Percentiles rank a stretch among this genome's conserved stretches.
Evolutionary conservation across 2,329 filamentous ascomycete genomes (phyloP).

Genomic region (Aspergillus sp.): DNA sequence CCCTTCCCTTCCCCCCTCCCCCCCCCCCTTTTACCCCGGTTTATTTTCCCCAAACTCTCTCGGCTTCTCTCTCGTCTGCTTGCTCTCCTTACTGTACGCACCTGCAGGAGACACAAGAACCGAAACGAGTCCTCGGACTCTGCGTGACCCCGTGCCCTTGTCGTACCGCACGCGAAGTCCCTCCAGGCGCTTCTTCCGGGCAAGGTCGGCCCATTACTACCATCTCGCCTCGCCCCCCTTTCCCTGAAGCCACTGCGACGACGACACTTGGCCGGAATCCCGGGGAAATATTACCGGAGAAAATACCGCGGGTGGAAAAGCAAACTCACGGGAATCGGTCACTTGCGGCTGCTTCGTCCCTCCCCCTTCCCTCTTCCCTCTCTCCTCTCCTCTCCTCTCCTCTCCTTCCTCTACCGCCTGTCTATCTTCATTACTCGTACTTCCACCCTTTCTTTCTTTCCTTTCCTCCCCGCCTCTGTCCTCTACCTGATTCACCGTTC

Average conservation of each 20-base stretch:
- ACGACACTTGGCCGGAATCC: constrained; percentile 18
- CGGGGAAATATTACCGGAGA: constrained; percentile 24
- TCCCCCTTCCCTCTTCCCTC: constrained; percentile 1
- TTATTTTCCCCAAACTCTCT: background rate
- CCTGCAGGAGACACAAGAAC: background rate
- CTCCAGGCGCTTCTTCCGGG: background rate
- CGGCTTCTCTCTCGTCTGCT: background rate
- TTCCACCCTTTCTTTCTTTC: background rate
- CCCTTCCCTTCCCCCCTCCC: constrained; percentile 1
- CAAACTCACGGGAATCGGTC: constrained; percentile 9
- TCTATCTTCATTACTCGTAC: background rate
- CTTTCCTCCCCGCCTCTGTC: background rate
- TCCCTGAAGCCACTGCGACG: background rate
- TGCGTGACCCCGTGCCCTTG: constrained; percentile 6
- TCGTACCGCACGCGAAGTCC: constrained; percentile 2
- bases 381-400: background rate
- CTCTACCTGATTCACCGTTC: background rate
- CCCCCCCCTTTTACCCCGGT: constrained; percentile 2
- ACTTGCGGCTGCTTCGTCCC: constrained; percentile 15
- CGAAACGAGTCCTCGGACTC: background rate
- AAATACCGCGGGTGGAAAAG: constrained; percentile 20
- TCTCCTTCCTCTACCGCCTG: background rate
- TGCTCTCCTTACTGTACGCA: background rate
- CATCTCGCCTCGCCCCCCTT: constrained; percentile 1
- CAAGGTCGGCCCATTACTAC: constrained; percentile 6